Evolutionary conservation across 2,329 filamentous ascomycete species (phyloP), one percentile per base, ranked within the genome.

Genomic region (Pestalotiopsis fici): DNA sequence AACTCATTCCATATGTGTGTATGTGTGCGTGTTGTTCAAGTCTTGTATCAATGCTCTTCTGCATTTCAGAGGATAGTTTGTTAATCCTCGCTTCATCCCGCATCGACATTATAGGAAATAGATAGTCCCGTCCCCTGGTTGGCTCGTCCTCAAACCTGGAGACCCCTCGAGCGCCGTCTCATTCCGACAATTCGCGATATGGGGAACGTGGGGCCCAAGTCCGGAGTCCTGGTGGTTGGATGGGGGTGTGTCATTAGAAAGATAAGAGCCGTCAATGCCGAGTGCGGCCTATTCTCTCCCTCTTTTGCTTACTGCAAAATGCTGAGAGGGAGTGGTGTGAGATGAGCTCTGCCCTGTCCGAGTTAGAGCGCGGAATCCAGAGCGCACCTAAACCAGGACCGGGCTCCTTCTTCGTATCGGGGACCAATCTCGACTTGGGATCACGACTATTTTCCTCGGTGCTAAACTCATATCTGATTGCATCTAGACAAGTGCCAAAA

Each of bases 201-300:
- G 70, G 72, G 68, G 71, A 73, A 71, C 67, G 72, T 75, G 71
- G 74, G 74, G 70, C 73, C 70, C 43, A 50, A 50, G 43, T 50
- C 43, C 21, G 43, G 43, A 69, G 71, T 68, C 67, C 69, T 69
- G 70, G 61, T 54, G 61, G 35, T n/a, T 28, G 61, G 13, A 65
- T 66, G 66, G 31, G 31, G 70, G 68, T 62, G 69, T 64, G 67
- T 59, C 57, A 18, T 66, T 69, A 70, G 68, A 67, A 50, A 74
- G 74, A 77, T 76, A 75, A 76, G 75, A 69, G 64, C 66, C 68
- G 65, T 66, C 59, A 37, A 59, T 35, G 64, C 54, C 57, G 65
- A 63, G 54, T n/a, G 59, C 59, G 57, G 57, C 43, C 21, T 50
- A n/a, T 21, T 21, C 39, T 43, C 12, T n/a, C n/a, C n/a, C n/a